Percentiles rank a stretch among this genome's conserved stretches.
phyloP scores from a whole-genome alignment of 163 green algal species.

The Coccomyxa subellipsoidea region DNA sequence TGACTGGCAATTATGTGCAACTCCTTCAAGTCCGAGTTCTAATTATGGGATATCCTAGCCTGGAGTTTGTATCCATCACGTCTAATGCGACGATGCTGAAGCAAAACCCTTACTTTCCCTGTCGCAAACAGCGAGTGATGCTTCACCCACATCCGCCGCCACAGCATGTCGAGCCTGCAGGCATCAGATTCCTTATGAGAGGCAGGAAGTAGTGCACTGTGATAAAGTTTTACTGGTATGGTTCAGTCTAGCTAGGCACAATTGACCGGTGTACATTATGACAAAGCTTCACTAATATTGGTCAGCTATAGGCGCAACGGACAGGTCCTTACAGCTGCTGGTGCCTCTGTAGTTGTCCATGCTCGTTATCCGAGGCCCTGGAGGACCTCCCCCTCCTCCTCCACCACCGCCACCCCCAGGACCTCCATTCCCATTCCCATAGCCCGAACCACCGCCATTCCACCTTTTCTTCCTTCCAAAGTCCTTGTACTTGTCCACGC shows the following conservation, averaged over 20 bases:
- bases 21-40: too few species aligned
- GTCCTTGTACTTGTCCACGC: slow-evolving; percentile 22
- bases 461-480: slow-evolving; percentile 6
- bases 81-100: too few species aligned
- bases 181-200: neutral
- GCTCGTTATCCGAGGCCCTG: slow-evolving; percentile 35
- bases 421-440: neutral
- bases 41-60: too few species aligned
- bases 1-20: too few species aligned
- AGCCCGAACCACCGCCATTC: neutral
- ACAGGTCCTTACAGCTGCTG: slow-evolving; percentile 8
- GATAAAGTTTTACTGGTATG: too few species aligned
- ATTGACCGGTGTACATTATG: neutral
- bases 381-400: slow-evolving; percentile 9
- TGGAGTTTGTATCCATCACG: too few species aligned
- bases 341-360: slow-evolving; percentile 32
- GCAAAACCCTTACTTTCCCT: too few species aligned
- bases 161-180: neutral
- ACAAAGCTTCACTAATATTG: neutral
- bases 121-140: neutral
- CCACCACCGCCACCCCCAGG: slow-evolving; percentile 13
- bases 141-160: neutral
- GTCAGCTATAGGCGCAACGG: neutral
- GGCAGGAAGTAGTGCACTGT: neutral
- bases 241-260: too few species aligned